Evolutionary conservation across 352 stramenopile genomes (phyloP).

Genomic region (Phytophthora pistaciae): DNA sequence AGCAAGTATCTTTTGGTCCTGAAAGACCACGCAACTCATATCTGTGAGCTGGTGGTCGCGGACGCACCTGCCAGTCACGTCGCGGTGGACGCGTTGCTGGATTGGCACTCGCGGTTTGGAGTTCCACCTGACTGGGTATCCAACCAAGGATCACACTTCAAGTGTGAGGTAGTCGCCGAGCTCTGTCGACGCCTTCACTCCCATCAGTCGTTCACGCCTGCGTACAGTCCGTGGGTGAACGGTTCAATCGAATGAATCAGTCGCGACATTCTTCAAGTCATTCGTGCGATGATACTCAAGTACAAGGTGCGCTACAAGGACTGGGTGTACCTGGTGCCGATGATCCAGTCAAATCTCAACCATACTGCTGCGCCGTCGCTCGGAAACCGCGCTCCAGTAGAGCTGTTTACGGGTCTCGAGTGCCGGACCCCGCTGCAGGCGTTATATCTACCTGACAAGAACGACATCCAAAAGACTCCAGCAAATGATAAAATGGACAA

Average conservation of each 20-base stretch:
- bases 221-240: conserved; percentile 45
- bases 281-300: conserved; percentile 29
- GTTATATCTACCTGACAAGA: not conserved
- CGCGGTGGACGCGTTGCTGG: not conserved
- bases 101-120: conserved; percentile 10
- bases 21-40: conserved; percentile 43
- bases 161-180: conserved; percentile 27
- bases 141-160: conserved; percentile 3
- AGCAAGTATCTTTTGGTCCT: conserved; percentile 35
- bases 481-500: not conserved
- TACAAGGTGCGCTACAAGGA: conserved; percentile 12
- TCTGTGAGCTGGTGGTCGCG: conserved; percentile 30
- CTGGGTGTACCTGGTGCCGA: conserved; percentile 7
- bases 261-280: conserved; percentile 41
- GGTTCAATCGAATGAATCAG: conserved; percentile 39
- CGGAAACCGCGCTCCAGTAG: not conserved
- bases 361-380: conserved; percentile 25
- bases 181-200: conserved; percentile 23
- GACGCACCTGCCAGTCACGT: conserved; percentile 12
- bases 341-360: conserved; percentile 37
- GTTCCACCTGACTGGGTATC: conserved; percentile 1
- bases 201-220: conserved; percentile 32
- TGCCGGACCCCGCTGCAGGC: not conserved
- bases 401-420: not conserved
- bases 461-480: not conserved